phyloP scores from a whole-genome alignment of 495 filamentous ascomycete genomes.

The Penicillium ucsense region DNA sequence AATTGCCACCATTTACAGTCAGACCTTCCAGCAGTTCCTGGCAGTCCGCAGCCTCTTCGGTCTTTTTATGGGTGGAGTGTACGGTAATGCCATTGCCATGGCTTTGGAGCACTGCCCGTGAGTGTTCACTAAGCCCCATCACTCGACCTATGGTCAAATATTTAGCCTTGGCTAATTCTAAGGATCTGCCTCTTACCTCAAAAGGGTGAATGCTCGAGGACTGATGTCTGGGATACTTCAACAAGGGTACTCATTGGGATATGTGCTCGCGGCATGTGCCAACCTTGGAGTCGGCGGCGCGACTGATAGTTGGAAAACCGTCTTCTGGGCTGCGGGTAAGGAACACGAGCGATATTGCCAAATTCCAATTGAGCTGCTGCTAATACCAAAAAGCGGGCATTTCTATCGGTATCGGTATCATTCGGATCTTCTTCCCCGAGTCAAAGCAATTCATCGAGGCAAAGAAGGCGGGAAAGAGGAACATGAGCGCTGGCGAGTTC shows the following conservation, averaged over 20 bases:
- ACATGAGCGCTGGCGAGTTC: conserved; percentile 42
- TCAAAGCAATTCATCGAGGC: conserved; percentile 61
- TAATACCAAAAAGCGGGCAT: conserved; percentile 35
- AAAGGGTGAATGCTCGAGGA: conserved; percentile 49
- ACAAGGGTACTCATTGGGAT: conserved; percentile 69
- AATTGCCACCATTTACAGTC: conserved; percentile 62
- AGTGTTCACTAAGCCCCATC: neutral
- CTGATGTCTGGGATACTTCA: conserved; percentile 72
- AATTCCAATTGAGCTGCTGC: neutral
- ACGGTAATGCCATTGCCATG: conserved; percentile 75
- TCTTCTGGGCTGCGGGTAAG: conserved; percentile 49
- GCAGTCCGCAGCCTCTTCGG: conserved; percentile 63
- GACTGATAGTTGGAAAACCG: conserved; percentile 50
- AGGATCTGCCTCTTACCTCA: conserved; percentile 1
- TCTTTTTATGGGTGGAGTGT: conserved; percentile 77
- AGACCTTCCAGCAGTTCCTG: conserved; percentile 58
- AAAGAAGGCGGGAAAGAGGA: conserved; percentile 40
- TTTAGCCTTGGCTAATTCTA: neutral
- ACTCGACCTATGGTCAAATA: no score
- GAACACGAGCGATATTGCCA: neutral
- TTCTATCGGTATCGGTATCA: conserved; percentile 52
- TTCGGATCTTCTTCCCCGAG: conserved; percentile 60
- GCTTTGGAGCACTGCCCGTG: conserved; percentile 66
- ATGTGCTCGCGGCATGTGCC: conserved; percentile 60
- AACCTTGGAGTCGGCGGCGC: conserved; percentile 55